Percentiles rank a stretch among this genome's conserved stretches.
phyloP scores from a whole-genome alignment of 176 grass and related monocot genomes.

The Oryza coarctata region DNA sequence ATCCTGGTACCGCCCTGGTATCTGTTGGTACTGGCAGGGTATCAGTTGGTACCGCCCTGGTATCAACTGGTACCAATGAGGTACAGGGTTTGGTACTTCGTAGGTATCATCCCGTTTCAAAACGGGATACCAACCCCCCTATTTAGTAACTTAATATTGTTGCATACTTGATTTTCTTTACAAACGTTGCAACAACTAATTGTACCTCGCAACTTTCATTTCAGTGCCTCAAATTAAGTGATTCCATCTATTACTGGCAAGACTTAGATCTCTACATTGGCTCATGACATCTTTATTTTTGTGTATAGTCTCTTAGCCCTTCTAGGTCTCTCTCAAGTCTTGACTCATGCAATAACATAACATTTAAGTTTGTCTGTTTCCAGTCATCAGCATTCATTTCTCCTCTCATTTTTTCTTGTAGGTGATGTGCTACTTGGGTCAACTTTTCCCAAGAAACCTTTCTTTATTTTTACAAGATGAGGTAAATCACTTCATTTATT shows the following conservation, averaged over 20 bases:
- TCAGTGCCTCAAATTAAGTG: conserved; percentile 12
- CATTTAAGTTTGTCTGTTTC: conserved; percentile 19
- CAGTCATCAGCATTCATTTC: conserved; percentile 4
- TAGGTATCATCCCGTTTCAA: no score
- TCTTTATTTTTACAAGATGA: conserved; percentile 96
- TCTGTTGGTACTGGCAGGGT: no score
- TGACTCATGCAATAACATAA: conserved; percentile 1
- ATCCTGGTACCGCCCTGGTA: no score
- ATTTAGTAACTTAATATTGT: background rate
- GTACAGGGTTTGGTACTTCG: no score
- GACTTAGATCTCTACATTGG: background rate
- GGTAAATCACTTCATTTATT: conserved; percentile 56
- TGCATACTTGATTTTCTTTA: conserved; percentile 1
- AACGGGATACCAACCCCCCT: no score
- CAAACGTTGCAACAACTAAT: background rate
- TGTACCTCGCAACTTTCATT: conserved; percentile 17
- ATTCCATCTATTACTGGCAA: conserved; percentile 12
- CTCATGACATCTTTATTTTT: background rate
- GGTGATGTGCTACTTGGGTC: conserved; percentile 85
- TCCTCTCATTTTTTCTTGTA: conserved; percentile 36
- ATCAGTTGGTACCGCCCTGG: no score
- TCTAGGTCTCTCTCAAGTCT: background rate
- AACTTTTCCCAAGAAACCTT: conserved; percentile 90
- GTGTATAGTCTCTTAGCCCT: conserved; percentile 22
- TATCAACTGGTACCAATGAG: no score